Evolutionary conservation across 2,329 filamentous ascomycete species (phyloP).

Genomic region (Coniochaeta hoffmannii): DNA sequence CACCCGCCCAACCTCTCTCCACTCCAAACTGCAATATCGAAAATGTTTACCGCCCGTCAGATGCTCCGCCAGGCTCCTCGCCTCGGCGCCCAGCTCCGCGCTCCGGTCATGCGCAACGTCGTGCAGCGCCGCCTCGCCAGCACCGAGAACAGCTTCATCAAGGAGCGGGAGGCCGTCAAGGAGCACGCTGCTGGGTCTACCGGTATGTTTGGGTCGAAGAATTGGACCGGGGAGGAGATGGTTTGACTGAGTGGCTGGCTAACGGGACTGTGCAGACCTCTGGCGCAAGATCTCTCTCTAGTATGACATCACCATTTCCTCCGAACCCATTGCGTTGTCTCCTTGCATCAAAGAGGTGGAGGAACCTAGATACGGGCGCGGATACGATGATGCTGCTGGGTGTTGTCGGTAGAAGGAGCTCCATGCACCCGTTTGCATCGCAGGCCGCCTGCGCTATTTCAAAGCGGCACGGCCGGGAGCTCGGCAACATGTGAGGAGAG

Average conservation of each 20-base stretch:
- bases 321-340: slow-evolving; percentile 12
- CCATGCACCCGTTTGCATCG: not conserved
- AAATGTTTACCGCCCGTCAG: slow-evolving; percentile 60
- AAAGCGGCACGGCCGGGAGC: not conserved
- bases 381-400: too few species aligned
- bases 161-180: slow-evolving; percentile 84
- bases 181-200: slow-evolving; percentile 79
- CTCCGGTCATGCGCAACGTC: slow-evolving; percentile 44
- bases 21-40: slow-evolving; percentile 11
- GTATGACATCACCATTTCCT: slow-evolving; percentile 48
- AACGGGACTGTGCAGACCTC: slow-evolving; percentile 54
- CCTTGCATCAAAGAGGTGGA: not conserved
- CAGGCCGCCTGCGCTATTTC: not conserved
- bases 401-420: too few species aligned
- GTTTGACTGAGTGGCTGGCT: slow-evolving; percentile 15
- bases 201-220: slow-evolving; percentile 48
- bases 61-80: slow-evolving; percentile 57
- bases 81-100: slow-evolving; percentile 51
- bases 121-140: slow-evolving; percentile 67
- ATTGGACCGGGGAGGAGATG: not conserved
- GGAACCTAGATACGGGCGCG: not conserved
- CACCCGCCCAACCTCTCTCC: slow-evolving; percentile 7
- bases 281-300: slow-evolving; percentile 96
- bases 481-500: too few species aligned
- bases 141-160: slow-evolving; percentile 86